These are phyloP conservation scores for Pyrenochaeta sp. DNA, from an alignment of 2,329 filamentous ascomycete genomes.

Conservation along the genomic window DNA sequence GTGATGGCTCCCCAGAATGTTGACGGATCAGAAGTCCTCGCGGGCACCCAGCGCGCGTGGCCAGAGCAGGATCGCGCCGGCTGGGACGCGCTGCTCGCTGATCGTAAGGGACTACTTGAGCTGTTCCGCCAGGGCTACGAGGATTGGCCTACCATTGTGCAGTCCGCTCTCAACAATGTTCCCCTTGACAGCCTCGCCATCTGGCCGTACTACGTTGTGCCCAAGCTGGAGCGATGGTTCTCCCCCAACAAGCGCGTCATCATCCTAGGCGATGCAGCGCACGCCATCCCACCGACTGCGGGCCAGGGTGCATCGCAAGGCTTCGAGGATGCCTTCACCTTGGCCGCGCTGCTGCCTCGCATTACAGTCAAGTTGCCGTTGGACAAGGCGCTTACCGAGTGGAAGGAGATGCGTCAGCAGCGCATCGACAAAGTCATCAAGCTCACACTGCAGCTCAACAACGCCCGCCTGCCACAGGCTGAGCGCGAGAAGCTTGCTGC, in stretches of 20 bases:
- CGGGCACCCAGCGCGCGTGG: constrained; percentile 47
- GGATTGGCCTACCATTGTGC: constrained; percentile 23
- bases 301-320: constrained; percentile 67
- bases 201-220: constrained; percentile 34
- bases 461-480: constrained; percentile 55
- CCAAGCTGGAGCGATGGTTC: constrained; percentile 48
- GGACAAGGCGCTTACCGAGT: constrained; percentile 48
- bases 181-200: constrained; percentile 20
- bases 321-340: constrained; percentile 60
- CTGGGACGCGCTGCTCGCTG: constrained; percentile 43
- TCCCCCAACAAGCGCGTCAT: constrained; percentile 55
- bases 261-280: constrained; percentile 69
- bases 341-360: constrained; percentile 17
- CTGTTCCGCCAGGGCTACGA: constrained; percentile 15
- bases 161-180: constrained; percentile 21
- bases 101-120: constrained; percentile 32
- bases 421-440: constrained; percentile 59
- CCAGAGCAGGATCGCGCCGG: constrained; percentile 44
- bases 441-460: constrained; percentile 60
- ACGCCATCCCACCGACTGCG: constrained; percentile 68
- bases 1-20: constrained; percentile 50
- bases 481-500: constrained; percentile 30
- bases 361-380: constrained; percentile 20
- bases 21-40: constrained; percentile 46
- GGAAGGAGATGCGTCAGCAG: constrained; percentile 60